Conservation (phyloP, 805 yeast species). For the Cyberlindnera japonica region DNA sequence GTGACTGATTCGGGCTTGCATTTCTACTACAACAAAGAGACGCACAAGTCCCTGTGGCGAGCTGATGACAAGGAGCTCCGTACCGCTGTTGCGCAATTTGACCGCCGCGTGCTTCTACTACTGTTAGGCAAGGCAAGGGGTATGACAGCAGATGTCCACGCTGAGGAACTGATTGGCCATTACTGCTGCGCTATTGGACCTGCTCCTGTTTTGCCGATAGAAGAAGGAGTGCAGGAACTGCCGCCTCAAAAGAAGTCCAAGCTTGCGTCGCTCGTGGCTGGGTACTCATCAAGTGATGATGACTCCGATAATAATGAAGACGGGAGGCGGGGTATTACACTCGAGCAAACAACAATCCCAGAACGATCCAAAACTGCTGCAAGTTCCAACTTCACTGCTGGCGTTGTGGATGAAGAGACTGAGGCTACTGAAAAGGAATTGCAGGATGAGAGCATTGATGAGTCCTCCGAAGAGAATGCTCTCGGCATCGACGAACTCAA, state of each 20-base stretch:
- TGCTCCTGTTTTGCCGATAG: neutral
- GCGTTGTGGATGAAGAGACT: neutral
- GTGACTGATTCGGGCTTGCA: constrained; percentile 40
- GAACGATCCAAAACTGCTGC: too few species aligned
- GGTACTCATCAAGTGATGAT: constrained; percentile 24
- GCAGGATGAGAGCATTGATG: neutral
- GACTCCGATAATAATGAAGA: constrained; percentile 5
- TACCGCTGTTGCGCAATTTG: constrained; percentile 27
- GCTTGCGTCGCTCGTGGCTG: constrained; percentile 9
- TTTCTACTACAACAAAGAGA: constrained; percentile 34
- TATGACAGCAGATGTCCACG: constrained; percentile 20
- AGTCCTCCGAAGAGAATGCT: constrained; percentile 25
- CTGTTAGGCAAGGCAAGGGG: constrained; percentile 39
- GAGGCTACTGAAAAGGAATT: constrained; percentile 16
- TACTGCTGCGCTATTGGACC: too few species aligned
- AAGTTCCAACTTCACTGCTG: too few species aligned
- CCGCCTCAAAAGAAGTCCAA: neutral
- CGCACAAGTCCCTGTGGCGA: constrained; percentile 34
- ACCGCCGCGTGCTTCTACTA: constrained; percentile 27
- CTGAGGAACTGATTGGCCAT: constrained; percentile 4
- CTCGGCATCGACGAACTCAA: constrained; percentile 21
- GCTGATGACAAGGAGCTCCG: constrained; percentile 32
- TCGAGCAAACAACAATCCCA: too few species aligned
- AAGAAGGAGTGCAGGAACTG: neutral
- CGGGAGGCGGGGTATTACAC: too few species aligned